These are phyloP conservation scores for Cyberlindnera xylosilytica DNA, from an alignment of 805 yeast species.

Conservation along the genomic window DNA sequence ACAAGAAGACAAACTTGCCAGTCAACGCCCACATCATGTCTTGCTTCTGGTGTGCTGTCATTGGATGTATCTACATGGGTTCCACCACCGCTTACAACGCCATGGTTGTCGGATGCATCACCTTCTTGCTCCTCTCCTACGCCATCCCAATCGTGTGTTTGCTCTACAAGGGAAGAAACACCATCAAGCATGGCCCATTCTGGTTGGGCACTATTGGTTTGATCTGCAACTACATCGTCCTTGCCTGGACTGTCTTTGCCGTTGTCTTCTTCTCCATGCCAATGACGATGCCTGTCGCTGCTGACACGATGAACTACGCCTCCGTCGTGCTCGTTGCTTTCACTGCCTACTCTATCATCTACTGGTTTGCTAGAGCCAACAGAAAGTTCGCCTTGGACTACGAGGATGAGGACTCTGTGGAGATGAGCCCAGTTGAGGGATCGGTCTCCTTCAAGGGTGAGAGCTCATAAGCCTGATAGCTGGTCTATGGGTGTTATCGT, in stretches of 20 bases:
- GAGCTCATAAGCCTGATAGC: background rate
- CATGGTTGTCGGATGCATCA: constrained; percentile 58
- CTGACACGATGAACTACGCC: constrained; percentile 66
- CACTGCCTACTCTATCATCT: constrained; percentile 40
- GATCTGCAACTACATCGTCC: constrained; percentile 45
- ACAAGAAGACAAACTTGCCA: constrained; percentile 50
- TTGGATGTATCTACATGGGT: constrained; percentile 63
- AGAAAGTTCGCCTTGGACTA: constrained; percentile 31
- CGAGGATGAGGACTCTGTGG: constrained; percentile 2
- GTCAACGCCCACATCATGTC: constrained; percentile 57
- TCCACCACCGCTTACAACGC: constrained; percentile 68
- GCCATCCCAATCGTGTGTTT: constrained; percentile 50
- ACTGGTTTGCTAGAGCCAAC: constrained; percentile 47
- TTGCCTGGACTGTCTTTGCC: constrained; percentile 58
- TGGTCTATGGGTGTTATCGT: too few species aligned
- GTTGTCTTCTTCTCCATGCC: constrained; percentile 65
- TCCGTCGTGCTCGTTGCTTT: constrained; percentile 52
- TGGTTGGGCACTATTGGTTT: constrained; percentile 60
- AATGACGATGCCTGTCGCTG: constrained; percentile 55
- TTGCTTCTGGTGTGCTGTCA: constrained; percentile 46
- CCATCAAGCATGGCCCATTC: constrained; percentile 60
- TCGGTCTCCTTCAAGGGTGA: constrained; percentile 1
- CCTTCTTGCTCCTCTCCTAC: constrained; percentile 56
- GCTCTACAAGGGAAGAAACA: constrained; percentile 46
- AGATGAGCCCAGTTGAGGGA: background rate